Base-by-base conservation (phyloP, 208 protist genomes). In the Acanthamoeba sp. region DNA sequence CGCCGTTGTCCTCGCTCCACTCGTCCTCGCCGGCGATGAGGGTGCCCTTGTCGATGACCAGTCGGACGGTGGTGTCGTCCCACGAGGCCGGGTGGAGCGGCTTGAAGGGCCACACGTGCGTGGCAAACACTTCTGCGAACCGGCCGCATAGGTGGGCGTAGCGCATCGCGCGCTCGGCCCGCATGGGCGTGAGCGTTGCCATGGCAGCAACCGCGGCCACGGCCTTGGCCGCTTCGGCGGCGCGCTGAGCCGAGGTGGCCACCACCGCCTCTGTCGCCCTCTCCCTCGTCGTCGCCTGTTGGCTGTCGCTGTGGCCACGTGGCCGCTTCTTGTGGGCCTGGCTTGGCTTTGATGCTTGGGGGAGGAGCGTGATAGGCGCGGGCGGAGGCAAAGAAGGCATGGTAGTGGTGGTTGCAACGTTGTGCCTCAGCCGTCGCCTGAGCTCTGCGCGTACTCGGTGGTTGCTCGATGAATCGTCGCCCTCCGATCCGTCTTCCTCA, bases 91-190 rank as follows among this genome's bases (percentile, higher is more conserved):
- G 73, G 24, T 84, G 73, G 40, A 84, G 42, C 40, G 73, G 73
- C n/a, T 84, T 84, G 73, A 84, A 84, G 40, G 38, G 34, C 73
- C 73, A 84, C 73, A 84, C 73, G 73, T 84, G 38, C 42, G 34
- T 84, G 34, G 73, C 34, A 52, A 84, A 84, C 20, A 84, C 73
- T 24, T 84, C 40, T 7, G 73, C 73, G 40, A 55, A 84, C n/a
- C 73, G 73, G 40, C 73, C 27, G 73, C 73, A 84, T 5, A 84
- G 73, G 73, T 84, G 73, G 5, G 38, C 73, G 42, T 84, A 84
- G 3, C 73, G 73, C 38, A 84, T 14, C 9, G 22, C 42, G 6
- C 38, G 73, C 40, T 84, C 38, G 34, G 42, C 42, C 2, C 40
- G 73, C 20, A 45, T 10, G 5, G 40, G 38, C 73, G 40, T 34